These are phyloP conservation scores for Chaetomiaceae sp. DNA, from an alignment of 2,329 filamentous ascomycete genomes.

Conservation along the genomic window DNA sequence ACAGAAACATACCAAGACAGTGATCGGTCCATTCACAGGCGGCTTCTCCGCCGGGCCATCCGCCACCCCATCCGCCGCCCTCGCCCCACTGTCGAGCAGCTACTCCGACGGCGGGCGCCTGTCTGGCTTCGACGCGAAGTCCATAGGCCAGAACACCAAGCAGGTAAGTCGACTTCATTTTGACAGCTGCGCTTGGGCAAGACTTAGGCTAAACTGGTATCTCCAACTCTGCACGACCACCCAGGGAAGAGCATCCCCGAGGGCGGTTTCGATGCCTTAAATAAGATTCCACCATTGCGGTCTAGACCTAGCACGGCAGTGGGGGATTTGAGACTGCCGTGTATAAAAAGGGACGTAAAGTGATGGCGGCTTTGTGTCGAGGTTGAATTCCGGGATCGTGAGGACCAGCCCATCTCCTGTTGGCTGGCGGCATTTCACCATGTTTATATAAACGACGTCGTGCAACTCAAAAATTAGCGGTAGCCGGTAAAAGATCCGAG, in stretches of 20 bases:
- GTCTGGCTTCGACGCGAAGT: not conserved
- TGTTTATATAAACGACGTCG: constrained; percentile 3
- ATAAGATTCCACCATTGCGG: not conserved
- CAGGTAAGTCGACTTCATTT: constrained; percentile 16
- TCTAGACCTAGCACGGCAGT: not conserved
- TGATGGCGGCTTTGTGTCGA: not conserved
- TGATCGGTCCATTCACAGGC: constrained; percentile 16
- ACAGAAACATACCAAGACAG: constrained; percentile 14
- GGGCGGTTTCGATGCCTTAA: no score
- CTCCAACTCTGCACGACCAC: no score
- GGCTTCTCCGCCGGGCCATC: not conserved
- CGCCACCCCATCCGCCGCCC: not conserved
- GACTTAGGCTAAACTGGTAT: not conserved
- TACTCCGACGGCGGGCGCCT: not conserved
- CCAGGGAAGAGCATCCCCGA: no score
- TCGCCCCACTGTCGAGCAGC: constrained; percentile 7
- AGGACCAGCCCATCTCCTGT: not conserved
- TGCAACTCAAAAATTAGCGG: not conserved
- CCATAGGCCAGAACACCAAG: constrained; percentile 5
- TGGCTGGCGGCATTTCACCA: not conserved
- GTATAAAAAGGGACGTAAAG: not conserved
- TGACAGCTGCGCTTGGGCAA: not conserved
- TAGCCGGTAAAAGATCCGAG: not conserved
- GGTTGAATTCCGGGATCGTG: not conserved
- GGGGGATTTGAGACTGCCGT: not conserved